phyloP scores from a whole-genome alignment of 306 rosid genomes.

The Corylus heterophylla region DNA sequence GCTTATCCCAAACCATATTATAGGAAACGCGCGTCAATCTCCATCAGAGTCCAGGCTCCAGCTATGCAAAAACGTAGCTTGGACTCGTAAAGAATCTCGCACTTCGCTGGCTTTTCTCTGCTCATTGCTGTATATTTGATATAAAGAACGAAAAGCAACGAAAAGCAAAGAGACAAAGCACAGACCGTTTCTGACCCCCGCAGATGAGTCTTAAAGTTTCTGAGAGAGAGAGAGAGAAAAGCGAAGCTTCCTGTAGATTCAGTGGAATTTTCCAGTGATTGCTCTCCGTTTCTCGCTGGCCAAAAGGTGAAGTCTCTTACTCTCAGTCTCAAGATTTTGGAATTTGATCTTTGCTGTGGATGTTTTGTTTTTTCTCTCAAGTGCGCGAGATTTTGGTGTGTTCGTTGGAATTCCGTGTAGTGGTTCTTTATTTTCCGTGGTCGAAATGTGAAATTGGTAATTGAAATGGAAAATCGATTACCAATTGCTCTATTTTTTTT shows the following conservation, averaged over 20 bases:
- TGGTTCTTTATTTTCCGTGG: constrained; percentile 12
- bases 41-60: constrained; percentile 34
- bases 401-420: not conserved
- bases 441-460: not conserved
- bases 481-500: not conserved
- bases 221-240: not conserved
- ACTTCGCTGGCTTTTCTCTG: constrained; percentile 1
- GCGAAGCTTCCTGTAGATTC: constrained; percentile 39
- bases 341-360: not conserved
- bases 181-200: constrained; percentile 27
- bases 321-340: not conserved
- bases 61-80: constrained; percentile 47
- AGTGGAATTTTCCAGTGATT: constrained; percentile 9
- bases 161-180: constrained; percentile 36
- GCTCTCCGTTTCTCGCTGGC: constrained; percentile 5
- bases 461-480: too few relatives aligned
- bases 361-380: too few relatives aligned
- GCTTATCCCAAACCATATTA: too few relatives aligned
- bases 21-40: constrained; percentile 24
- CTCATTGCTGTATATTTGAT: not conserved
- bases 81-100: constrained; percentile 31
- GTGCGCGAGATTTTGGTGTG: not conserved
- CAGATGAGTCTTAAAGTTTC: constrained; percentile 9
- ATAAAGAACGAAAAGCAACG: constrained; percentile 6
- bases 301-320: constrained; percentile 42